Percentiles rank a stretch among this genome's conserved stretches.
phyloP scores from a whole-genome alignment of 2,329 filamentous ascomycete species.

The Ceratocystis colombiana region DNA sequence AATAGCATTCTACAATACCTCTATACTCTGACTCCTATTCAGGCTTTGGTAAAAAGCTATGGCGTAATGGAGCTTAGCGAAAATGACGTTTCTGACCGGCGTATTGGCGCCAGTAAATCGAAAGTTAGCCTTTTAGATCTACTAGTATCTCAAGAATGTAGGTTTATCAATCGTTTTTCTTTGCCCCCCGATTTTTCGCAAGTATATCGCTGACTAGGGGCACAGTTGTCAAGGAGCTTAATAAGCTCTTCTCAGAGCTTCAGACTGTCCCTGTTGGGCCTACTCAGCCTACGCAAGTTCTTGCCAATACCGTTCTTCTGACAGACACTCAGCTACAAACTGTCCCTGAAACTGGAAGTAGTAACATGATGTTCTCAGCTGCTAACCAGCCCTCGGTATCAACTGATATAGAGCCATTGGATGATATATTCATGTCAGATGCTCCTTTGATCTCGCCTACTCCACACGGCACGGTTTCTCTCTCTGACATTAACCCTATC shows the following conservation, averaged over 20 bases:
- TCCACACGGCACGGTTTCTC: conserved; percentile 17
- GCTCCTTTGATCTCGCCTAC: conserved; percentile 6
- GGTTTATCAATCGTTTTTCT: conserved; percentile 33
- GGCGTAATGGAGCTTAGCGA: conserved; percentile 60
- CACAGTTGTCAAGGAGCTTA: conserved; percentile 64
- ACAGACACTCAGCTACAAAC: conserved; percentile 31
- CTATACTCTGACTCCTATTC: conserved; percentile 73
- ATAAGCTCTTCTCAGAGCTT: conserved; percentile 59
- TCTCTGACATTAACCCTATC: conserved; percentile 21
- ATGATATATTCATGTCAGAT: conserved; percentile 22
- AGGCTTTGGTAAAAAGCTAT: conserved; percentile 69
- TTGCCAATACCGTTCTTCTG: conserved; percentile 70
- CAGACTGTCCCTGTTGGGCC: conserved; percentile 51
- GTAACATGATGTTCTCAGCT: not conserved
- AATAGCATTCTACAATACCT: conserved; percentile 95
- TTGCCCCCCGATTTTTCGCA: not conserved
- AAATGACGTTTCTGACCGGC: conserved; percentile 52
- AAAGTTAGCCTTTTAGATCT: conserved; percentile 45
- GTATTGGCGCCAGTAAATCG: conserved; percentile 58
- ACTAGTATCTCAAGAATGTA: conserved; percentile 64
- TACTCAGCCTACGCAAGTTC: conserved; percentile 61
- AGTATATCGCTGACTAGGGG: not conserved
- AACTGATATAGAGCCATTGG: not conserved
- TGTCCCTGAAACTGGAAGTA: conserved; percentile 11
- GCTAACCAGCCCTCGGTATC: conserved; percentile 8